A percentile compares a stretch with the other conserved stretches of the same genome.
These are phyloP conservation scores for Fusarium dimerum DNA, from an alignment of 2,329 filamentous ascomycete species.

Conservation along the genomic window DNA sequence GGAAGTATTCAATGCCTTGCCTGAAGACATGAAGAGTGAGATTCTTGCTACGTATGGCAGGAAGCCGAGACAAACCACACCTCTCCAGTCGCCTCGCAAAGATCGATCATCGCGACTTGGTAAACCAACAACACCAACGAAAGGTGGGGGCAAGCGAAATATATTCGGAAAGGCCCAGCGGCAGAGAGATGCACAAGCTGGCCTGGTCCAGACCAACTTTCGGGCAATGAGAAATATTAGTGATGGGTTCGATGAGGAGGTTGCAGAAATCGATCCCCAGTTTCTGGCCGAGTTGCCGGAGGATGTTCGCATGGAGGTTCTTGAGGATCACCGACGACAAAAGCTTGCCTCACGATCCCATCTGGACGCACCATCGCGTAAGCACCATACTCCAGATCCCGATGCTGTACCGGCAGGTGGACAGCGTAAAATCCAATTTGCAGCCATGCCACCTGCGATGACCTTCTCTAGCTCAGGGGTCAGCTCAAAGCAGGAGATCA, in stretches of 20 bases:
- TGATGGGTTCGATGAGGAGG: constrained; percentile 34
- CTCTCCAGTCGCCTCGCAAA: constrained; percentile 58
- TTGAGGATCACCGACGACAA: constrained; percentile 65
- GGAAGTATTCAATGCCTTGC: constrained; percentile 79
- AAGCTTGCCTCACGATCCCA: constrained; percentile 59
- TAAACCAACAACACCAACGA: constrained; percentile 64
- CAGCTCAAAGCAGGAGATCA: constrained; percentile 59
- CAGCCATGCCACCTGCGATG: constrained; percentile 46
- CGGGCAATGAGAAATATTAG: constrained; percentile 42
- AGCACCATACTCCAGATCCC: constrained; percentile 24
- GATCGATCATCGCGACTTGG: constrained; percentile 52
- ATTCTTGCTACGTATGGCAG: constrained; percentile 70
- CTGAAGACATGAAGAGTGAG: constrained; percentile 83
- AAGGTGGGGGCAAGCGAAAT: constrained; percentile 52
- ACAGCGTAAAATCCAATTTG: constrained; percentile 49
- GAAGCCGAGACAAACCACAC: constrained; percentile 36
- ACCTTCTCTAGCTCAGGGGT: constrained; percentile 46
- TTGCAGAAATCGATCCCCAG: constrained; percentile 62
- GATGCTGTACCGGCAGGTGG: constrained; percentile 33
- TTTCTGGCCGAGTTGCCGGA: constrained; percentile 83
- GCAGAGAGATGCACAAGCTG: constrained; percentile 56
- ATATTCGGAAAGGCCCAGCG: constrained; percentile 49
- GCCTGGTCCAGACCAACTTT: constrained; percentile 75
- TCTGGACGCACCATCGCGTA: constrained; percentile 41
- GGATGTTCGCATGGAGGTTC: constrained; percentile 75